Conservation (phyloP, 108 stramenopile species). For the Skeletonema potamos region DNA sequence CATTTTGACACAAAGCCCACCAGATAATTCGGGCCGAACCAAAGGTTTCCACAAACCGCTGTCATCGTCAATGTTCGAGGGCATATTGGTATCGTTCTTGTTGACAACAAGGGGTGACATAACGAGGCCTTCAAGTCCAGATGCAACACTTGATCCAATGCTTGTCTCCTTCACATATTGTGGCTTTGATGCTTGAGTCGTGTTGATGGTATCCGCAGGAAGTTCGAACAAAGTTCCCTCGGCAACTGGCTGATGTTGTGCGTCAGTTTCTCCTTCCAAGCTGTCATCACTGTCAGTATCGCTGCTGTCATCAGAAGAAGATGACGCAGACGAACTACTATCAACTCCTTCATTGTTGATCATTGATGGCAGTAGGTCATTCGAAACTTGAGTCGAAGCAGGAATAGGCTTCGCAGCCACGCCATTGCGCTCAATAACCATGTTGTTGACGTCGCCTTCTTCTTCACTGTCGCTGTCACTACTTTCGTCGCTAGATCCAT, state of each 20-base stretch:
- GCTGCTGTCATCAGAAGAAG: conserved; percentile 48
- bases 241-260: conserved; percentile 4
- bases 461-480: conserved; percentile 36
- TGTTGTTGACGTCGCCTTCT: not conserved
- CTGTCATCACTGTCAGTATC: conserved; percentile 37
- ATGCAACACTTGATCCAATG: conserved; percentile 23
- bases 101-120: conserved; percentile 75
- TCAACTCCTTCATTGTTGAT: conserved; percentile 10
- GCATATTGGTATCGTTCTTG: conserved; percentile 15
- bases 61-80: conserved; percentile 33
- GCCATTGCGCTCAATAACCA: conserved; percentile 9
- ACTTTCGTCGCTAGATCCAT: conserved; percentile 37
- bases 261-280: not conserved
- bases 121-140: conserved; percentile 75
- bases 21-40: conserved; percentile 73
- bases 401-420: conserved; percentile 1
- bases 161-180: conserved; percentile 19
- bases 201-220: not conserved
- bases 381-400: conserved; percentile 4
- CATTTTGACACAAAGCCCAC: conserved; percentile 63
- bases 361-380: conserved; percentile 13
- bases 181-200: not conserved
- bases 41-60: conserved; percentile 64
- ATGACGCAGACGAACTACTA: conserved; percentile 14
- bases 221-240: conserved; percentile 28